Base-by-base conservation (phyloP, 306 rosid genomes). In the Begonia peltatifolia region DNA sequence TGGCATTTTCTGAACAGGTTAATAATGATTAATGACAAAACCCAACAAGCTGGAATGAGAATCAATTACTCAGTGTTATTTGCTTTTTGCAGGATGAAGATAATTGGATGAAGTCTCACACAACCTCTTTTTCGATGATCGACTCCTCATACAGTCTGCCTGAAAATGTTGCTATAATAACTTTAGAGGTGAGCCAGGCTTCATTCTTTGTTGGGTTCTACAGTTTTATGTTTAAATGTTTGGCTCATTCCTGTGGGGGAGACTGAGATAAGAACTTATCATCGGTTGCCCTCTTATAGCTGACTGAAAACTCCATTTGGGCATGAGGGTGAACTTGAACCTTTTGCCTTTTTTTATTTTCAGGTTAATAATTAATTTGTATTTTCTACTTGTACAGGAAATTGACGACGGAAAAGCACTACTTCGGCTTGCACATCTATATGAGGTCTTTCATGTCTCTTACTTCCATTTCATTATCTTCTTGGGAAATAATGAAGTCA, bases 1-100 rank as follows among this genome's bases (percentile, higher is more conserved):
- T 90, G 58, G 99, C 95, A 55, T 86, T 90, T 73, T 38, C 94
- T 30, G 81, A 83, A 68, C 82, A 80, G 76, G 80, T 78, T 68
- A 72, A 62, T 18, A 47, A 51, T 25, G 35, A 36, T 5, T 23
- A 20, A 30, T 25, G 17, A 5, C 23, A 55, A 42, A 16, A 25
- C 42, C 4, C 23, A 18, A 62, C 20, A 48, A 11, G 53, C 47
- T 47, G 17, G 53, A 23, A 35, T 23, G 38, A 10, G 9, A 58
- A 46, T 20, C 61, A 15, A 50, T 55, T 22, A 47, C 11, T 38
- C 6, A 49, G n/a, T 36, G 58, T 16, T 17, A 52, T 42, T 69
- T 46, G 46, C 52, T 58, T 59, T 56, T 18, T 56, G 70, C 69
- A 74, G 76, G 80, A 75, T 46, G 72, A 71, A 49, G 71, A 75